Conservation (phyloP, 805 yeast species). For the Ogataea philodendri region DNA sequence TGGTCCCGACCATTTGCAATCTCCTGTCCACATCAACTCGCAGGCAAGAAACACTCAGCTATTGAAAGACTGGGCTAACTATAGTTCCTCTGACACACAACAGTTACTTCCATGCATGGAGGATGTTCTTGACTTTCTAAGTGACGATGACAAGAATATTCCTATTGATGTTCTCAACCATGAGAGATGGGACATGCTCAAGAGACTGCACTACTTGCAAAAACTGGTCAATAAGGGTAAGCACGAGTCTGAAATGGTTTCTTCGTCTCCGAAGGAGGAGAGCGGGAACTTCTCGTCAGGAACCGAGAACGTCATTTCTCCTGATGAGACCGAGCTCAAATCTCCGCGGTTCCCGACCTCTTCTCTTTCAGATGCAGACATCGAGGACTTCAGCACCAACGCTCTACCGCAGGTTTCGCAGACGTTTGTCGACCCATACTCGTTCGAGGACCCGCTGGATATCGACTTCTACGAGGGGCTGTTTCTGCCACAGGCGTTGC, state of each 20-base stretch:
- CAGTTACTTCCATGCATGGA: constrained; percentile 48
- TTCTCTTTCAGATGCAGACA: constrained; percentile 42
- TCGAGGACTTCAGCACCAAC: constrained; percentile 38
- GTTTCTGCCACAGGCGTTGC: constrained; percentile 79
- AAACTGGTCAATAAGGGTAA: constrained; percentile 52
- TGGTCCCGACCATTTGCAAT: constrained; percentile 65
- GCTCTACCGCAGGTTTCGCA: constrained; percentile 35
- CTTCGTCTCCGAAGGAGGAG: constrained; percentile 5
- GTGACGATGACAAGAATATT: constrained; percentile 39
- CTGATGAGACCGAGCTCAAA: constrained; percentile 35
- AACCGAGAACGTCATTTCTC: constrained; percentile 9
- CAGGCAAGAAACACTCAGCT: constrained; percentile 54
- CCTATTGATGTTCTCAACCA: constrained; percentile 39
- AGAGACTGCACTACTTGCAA: constrained; percentile 67
- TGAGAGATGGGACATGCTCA: constrained; percentile 70
- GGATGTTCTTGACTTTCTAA: constrained; percentile 55
- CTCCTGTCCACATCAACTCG: constrained; percentile 44
- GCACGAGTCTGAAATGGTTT: constrained; percentile 6
- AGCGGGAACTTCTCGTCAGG: constrained; percentile 11
- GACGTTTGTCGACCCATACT: constrained; percentile 77
- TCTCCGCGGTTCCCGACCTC: constrained; percentile 29
- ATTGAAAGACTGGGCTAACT: constrained; percentile 53
- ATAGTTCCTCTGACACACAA: constrained; percentile 33
- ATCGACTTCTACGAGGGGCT: constrained; percentile 80
- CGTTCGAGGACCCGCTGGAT: constrained; percentile 82